phyloP scores from a whole-genome alignment of 1,284 basidiomycete species.

The Pyrrhoderma noxium region DNA sequence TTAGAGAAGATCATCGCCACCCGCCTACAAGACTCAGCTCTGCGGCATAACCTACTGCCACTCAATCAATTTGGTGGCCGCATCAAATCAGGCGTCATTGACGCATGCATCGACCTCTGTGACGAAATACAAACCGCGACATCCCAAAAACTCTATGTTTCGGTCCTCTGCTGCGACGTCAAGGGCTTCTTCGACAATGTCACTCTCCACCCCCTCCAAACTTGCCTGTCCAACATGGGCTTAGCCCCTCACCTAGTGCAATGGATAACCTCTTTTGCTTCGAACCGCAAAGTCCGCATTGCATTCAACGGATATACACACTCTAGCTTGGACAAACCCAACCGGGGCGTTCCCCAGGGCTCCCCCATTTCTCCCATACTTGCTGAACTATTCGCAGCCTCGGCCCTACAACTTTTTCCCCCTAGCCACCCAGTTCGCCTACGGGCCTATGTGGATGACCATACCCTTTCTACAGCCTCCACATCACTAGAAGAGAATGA shows the following conservation, averaged over 20 bases:
- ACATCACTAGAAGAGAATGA: too few species aligned
- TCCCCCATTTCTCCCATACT: background rate
- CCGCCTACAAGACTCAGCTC: background rate
- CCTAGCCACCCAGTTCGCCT: too few species aligned
- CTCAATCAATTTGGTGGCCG: conserved; percentile 3
- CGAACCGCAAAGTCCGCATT: background rate
- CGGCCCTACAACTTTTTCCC: background rate
- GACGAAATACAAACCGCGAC: background rate
- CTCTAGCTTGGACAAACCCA: background rate
- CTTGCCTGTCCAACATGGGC: background rate
- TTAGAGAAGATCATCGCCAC: conserved; percentile 7
- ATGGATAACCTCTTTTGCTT: background rate
- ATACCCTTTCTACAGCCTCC: background rate
- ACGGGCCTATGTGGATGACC: background rate
- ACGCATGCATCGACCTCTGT: background rate
- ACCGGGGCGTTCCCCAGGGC: background rate
- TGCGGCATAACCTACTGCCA: background rate
- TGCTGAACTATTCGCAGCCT: background rate
- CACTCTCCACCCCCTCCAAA: background rate
- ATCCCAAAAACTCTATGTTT: background rate
- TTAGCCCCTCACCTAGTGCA: background rate
- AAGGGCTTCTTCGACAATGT: conserved; percentile 1
- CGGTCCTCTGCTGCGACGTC: background rate
- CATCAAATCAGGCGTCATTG: background rate
- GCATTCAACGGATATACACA: background rate